These are phyloP conservation scores for Phaffia tasmanica DNA, from an alignment of 768 basidiomycete genomes.

Conservation along the genomic window DNA sequence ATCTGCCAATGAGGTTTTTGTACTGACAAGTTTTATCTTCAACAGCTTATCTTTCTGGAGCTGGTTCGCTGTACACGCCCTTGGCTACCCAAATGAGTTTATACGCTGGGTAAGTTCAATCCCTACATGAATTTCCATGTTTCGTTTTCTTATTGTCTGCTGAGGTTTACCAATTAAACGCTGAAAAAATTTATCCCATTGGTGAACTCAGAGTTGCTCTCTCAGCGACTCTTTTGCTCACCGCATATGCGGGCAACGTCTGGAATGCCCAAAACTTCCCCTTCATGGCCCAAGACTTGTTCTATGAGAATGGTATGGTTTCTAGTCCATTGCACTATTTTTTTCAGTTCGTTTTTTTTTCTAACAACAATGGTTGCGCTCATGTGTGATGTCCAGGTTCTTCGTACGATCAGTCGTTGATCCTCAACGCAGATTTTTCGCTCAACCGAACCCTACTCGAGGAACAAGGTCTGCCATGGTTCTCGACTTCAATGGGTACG, in stretches of 20 bases:
- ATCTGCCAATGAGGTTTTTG: not conserved
- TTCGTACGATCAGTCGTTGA: slow-evolving; percentile 29
- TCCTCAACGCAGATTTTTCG: slow-evolving; percentile 30
- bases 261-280: slow-evolving; percentile 36
- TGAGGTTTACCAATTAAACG: not conserved
- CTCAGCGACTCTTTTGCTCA: slow-evolving; percentile 28
- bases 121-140: not conserved
- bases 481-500: slow-evolving; percentile 16
- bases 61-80: slow-evolving; percentile 32
- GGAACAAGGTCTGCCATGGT: slow-evolving; percentile 23
- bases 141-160: not conserved
- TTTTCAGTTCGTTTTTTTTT: not conserved
- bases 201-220: not conserved
- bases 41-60: slow-evolving; percentile 10
- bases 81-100: slow-evolving; percentile 31
- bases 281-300: slow-evolving; percentile 35
- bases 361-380: not conserved
- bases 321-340: not conserved
- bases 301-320: slow-evolving; percentile 26
- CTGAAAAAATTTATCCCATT: not conserved
- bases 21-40: not conserved
- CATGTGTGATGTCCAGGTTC: slow-evolving; percentile 21
- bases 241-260: slow-evolving; percentile 27
- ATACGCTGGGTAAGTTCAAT: slow-evolving; percentile 1
- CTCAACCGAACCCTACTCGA: slow-evolving; percentile 30